Evolutionary conservation across 108 stramenopile genomes (phyloP).

Genomic region (Skeletonema potamos): DNA sequence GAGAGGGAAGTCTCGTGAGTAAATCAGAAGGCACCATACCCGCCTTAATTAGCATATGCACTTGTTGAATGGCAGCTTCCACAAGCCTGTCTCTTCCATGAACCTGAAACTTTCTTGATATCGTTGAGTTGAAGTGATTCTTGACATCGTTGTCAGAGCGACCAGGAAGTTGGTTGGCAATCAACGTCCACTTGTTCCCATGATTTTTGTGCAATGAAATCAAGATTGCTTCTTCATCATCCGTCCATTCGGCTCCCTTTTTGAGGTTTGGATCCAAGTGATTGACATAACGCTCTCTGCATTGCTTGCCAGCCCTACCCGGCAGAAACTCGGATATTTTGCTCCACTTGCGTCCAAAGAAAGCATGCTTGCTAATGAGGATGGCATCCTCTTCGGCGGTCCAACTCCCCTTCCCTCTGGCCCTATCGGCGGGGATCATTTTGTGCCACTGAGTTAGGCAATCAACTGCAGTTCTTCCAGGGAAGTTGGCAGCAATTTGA

Average conservation of each 20-base stretch:
- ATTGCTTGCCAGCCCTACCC: constrained; percentile 98
- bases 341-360: constrained; percentile 90
- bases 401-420: constrained; percentile 88
- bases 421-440: constrained; percentile 65
- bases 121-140: constrained; percentile 94
- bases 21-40: constrained; percentile 10
- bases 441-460: constrained; percentile 79
- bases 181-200: constrained; percentile 89
- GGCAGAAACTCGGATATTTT: constrained; percentile 91
- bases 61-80: constrained; percentile 72
- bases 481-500: constrained; percentile 68
- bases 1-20: constrained; percentile 7
- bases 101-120: constrained; percentile 78
- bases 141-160: constrained; percentile 91
- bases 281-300: constrained; percentile 97
- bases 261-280: constrained; percentile 92
- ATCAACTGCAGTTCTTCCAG: constrained; percentile 68
- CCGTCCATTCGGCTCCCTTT: constrained; percentile 91
- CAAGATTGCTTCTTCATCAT: constrained; percentile 91
- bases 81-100: constrained; percentile 84
- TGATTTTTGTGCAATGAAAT: constrained; percentile 82
- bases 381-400: constrained; percentile 77
- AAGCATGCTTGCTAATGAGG: constrained; percentile 53
- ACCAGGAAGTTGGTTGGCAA: constrained; percentile 93
- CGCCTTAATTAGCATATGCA: constrained; percentile 56